These are phyloP conservation scores for Cairneyella variabilis DNA, from an alignment of 495 filamentous ascomycete genomes.

Conservation along the genomic window DNA sequence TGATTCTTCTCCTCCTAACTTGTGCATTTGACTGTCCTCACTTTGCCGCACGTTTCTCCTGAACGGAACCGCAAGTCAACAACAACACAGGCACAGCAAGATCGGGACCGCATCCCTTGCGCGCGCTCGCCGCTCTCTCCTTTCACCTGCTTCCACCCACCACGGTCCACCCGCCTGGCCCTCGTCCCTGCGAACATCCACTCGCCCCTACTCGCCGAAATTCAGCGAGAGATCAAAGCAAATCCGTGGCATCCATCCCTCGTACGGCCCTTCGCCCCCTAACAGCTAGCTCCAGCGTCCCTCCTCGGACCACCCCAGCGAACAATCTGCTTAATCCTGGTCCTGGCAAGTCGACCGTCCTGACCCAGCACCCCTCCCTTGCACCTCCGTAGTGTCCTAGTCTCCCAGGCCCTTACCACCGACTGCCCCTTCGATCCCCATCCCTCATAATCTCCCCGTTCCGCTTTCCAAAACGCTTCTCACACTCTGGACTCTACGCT, in stretches of 20 bases:
- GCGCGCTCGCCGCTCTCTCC: not conserved
- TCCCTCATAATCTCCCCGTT: constrained; percentile 25
- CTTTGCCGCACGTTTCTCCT: no score
- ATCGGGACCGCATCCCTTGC: not conserved
- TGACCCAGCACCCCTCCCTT: no score
- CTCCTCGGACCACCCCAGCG: constrained; percentile 1
- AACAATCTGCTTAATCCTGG: constrained; percentile 1
- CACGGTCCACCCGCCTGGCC: not conserved
- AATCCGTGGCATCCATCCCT: constrained; percentile 1
- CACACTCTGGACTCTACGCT: constrained; percentile 21
- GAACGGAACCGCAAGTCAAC: no score
- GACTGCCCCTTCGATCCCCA: not conserved
- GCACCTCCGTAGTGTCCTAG: no score
- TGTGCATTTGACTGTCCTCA: no score
- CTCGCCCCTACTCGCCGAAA: not conserved
- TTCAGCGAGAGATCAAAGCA: not conserved
- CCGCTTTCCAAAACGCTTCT: constrained; percentile 27
- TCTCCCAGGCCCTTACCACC: not conserved
- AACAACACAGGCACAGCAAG: no score
- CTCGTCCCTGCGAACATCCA: not conserved
- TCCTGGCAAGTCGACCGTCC: no score
- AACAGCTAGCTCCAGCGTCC: constrained; percentile 5
- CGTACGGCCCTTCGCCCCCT: constrained; percentile 6
- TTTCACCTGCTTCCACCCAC: not conserved
- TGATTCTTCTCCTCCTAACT: no score